Evolutionary conservation across 2,329 filamentous ascomycete genomes (phyloP).

Genomic region (Phaeosphaeria sp.): DNA sequence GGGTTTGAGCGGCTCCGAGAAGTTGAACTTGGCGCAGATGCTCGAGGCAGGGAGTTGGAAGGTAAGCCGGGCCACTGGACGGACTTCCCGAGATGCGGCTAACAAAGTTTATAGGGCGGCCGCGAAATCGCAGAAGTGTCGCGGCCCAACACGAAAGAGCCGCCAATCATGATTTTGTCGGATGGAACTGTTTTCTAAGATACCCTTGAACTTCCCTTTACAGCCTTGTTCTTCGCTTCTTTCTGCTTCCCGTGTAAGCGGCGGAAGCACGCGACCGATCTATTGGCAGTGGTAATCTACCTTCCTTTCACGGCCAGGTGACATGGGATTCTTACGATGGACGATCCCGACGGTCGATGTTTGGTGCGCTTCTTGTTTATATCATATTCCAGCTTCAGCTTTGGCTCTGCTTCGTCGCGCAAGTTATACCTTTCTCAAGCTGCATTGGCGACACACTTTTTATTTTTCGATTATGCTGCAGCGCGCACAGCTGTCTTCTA

Average conservation of each 20-base stretch:
- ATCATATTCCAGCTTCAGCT: constrained; percentile 7
- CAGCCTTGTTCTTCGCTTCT: constrained; percentile 31
- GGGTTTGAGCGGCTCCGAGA: constrained; percentile 71
- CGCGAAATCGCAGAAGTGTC: constrained; percentile 95
- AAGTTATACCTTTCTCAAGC: neutral
- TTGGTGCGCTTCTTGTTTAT: constrained; percentile 29
- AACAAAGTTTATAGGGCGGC: constrained; percentile 69
- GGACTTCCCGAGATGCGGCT: constrained; percentile 10
- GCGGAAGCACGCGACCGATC: constrained; percentile 23
- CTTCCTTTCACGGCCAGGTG: constrained; percentile 24
- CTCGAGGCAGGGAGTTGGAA: constrained; percentile 98
- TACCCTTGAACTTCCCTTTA: constrained; percentile 46
- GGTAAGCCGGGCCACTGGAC: constrained; percentile 60
- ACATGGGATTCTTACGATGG: constrained; percentile 25
- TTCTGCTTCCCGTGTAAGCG: constrained; percentile 19
- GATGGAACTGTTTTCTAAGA: constrained; percentile 93
- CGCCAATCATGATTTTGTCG: constrained; percentile 93
- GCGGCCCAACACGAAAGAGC: constrained; percentile 93
- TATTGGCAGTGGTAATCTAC: constrained; percentile 11
- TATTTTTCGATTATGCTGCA: neutral
- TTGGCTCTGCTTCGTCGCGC: neutral
- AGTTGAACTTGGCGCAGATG: constrained; percentile 82
- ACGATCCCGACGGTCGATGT: constrained; percentile 36
- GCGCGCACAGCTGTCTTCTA: constrained; percentile 1
- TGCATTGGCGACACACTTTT: neutral